These are phyloP conservation scores for Austroboletus niveus DNA, from an alignment of 1,284 basidiomycete genomes.

Conservation along the genomic window DNA sequence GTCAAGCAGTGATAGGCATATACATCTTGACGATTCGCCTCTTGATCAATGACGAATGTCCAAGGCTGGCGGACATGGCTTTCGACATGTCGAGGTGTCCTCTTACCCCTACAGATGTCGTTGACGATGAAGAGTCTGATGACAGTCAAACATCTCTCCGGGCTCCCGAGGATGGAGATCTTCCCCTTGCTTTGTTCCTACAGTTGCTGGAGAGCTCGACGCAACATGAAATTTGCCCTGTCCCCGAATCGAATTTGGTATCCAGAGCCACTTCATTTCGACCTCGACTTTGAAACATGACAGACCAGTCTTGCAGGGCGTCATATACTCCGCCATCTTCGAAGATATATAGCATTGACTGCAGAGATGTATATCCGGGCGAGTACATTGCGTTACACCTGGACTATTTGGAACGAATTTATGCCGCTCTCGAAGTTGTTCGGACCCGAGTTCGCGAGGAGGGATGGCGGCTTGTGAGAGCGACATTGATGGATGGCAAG, in stretches of 20 bases:
- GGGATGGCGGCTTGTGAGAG: constrained; percentile 28
- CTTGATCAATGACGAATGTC: constrained; percentile 4
- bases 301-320: background rate
- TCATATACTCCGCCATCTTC: background rate
- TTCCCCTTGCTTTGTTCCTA: constrained; percentile 9
- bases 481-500: constrained; percentile 14
- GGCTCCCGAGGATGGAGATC: constrained; percentile 25
- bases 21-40: constrained; percentile 9
- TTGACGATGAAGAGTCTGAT: constrained; percentile 28
- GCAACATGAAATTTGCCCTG: background rate
- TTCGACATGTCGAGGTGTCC: constrained; percentile 20
- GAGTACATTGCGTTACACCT: constrained; percentile 19
- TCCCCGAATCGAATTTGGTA: constrained; percentile 8
- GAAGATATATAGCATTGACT: background rate
- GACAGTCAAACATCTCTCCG: constrained; percentile 24
- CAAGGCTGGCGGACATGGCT: background rate
- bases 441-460: constrained; percentile 27
- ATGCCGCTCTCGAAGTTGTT: constrained; percentile 21
- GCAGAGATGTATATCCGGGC: constrained; percentile 5
- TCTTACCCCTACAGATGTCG: constrained; percentile 26
- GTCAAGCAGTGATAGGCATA: constrained; percentile 1
- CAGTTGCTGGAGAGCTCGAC: background rate
- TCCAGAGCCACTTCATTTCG: constrained; percentile 16
- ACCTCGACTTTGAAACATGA: background rate
- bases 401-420: constrained; percentile 18